Percentiles rank a stretch among this genome's conserved stretches.
These are phyloP conservation scores for Suhomyces emberorum DNA, from an alignment of 805 yeast genomes.

Conservation along the genomic window DNA sequence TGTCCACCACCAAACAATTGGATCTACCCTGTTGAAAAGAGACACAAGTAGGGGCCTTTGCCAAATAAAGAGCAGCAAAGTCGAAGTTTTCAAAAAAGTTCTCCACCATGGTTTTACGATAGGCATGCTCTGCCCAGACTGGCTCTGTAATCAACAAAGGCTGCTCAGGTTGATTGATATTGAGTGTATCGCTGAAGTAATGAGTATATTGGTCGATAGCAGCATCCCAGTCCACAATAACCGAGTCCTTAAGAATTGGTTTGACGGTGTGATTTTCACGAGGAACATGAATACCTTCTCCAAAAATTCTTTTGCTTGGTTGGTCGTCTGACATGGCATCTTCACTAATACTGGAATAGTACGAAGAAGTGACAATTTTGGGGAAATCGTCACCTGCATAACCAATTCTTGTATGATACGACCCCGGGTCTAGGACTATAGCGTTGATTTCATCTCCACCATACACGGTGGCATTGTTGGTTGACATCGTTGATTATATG, in stretches of 20 bases:
- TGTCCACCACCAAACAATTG: conserved; percentile 78
- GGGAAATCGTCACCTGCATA: conserved; percentile 94
- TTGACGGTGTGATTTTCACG: conserved; percentile 48
- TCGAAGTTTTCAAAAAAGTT: conserved; percentile 62
- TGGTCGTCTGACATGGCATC: conserved; percentile 5
- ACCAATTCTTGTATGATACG: conserved; percentile 78
- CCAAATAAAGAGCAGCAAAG: conserved; percentile 78
- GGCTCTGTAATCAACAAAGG: conserved; percentile 86
- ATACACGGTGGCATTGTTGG: conserved; percentile 20
- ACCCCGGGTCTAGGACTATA: conserved; percentile 88
- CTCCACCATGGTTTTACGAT: conserved; percentile 70
- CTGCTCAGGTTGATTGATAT: conserved; percentile 57
- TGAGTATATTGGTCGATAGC: conserved; percentile 71
- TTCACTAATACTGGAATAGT: conserved; percentile 46
- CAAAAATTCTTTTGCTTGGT: conserved; percentile 23
- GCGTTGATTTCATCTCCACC: conserved; percentile 83
- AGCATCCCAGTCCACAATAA: conserved; percentile 82
- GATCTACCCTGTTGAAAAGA: conserved; percentile 89
- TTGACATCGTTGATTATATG: conserved; percentile 17
- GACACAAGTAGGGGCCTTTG: conserved; percentile 81
- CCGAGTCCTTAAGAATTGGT: conserved; percentile 57
- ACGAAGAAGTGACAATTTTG: conserved; percentile 68
- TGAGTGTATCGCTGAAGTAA: conserved; percentile 50
- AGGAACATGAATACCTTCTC: conserved; percentile 49
- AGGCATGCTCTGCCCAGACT: conserved; percentile 70